Conservation (phyloP, 805 yeast species). For the Sugiyamaella marilandica region DNA sequence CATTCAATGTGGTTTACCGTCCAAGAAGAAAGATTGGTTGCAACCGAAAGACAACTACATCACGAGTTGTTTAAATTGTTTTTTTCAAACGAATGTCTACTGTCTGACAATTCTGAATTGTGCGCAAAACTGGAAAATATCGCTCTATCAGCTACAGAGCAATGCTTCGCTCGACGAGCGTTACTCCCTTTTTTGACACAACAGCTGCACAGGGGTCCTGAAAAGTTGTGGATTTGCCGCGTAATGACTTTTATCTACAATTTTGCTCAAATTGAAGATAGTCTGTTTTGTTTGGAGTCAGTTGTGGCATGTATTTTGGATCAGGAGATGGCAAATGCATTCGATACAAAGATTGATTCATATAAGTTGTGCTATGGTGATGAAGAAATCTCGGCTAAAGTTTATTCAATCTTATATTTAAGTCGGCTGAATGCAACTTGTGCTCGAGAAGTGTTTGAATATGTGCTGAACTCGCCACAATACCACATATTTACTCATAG, state of each 20-base stretch:
- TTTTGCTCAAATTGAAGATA: conserved; percentile 50
- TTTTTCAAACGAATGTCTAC: conserved; percentile 41
- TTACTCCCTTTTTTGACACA: conserved; percentile 57
- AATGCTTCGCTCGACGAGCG: conserved; percentile 55
- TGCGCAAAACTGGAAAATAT: conserved; percentile 29
- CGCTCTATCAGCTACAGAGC: conserved; percentile 24
- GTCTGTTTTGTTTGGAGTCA: conserved; percentile 55
- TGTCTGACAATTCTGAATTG: conserved; percentile 27
- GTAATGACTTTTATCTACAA: conserved; percentile 44
- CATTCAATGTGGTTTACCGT: conserved; percentile 53
- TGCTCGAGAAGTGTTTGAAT: conserved; percentile 20
- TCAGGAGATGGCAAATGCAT: neutral
- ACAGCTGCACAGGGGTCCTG: conserved; percentile 34
- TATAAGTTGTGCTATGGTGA: conserved; percentile 53
- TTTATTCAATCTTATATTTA: conserved; percentile 46
- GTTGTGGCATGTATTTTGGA: conserved; percentile 54
- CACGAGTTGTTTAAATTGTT: conserved; percentile 48
- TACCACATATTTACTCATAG: conserved; percentile 46
- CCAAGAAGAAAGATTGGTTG: conserved; percentile 53
- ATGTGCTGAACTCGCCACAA: conserved; percentile 35
- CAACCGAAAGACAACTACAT: conserved; percentile 65
- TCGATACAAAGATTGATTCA: conserved; percentile 33
- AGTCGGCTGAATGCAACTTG: conserved; percentile 20
- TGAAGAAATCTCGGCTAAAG: conserved; percentile 51
- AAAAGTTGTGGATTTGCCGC: conserved; percentile 46